Base-by-base conservation (phyloP, 148 eudicot species). In the Silene conica region DNA sequence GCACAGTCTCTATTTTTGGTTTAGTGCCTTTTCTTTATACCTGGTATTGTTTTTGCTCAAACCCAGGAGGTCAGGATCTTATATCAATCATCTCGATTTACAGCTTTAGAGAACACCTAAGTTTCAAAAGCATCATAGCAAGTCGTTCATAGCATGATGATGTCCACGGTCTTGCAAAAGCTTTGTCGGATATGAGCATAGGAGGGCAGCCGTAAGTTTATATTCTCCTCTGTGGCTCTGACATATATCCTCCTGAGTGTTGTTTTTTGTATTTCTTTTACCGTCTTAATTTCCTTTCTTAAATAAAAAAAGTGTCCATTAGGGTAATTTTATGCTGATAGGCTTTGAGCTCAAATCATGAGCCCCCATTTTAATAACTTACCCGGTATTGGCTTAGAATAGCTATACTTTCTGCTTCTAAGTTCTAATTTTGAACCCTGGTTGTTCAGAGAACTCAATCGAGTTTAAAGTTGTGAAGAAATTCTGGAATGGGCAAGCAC, bases 161-260 rank as follows among this genome's bases (percentile, higher is more conserved):
- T 78, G 73, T 88, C 67, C 76, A 76, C 48, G 68, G 83, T 79
- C 96, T 95, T 75, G 99, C 91, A 20, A 87, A 81, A 85, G 88
- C 83, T 61, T 64, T 95, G 46, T 84, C 96, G 73, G 99, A 85
- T 75, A 74, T 86, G 71, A 95, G 96, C 75, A 55, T 80, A 26
- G 99, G 97, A 81, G 89, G 91, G 77, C 99, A 95, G 73, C 88
- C 79, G 99, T 95, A 86, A 87, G 97, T 82, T 79, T 72, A 62
- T 73, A 18, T 59, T 58, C 20, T 54, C 25, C 18, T 60, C n/a
- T n/a, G n/a, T n/a, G n/a, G n/a, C n/a, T n/a, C 3, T 15, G 21
- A 20, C 12, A 20, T 67, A 46, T 18, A 41, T 59, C 73, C 58
- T n/a, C 22, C 26, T 11, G n/a, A 0, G 23, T 18, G 46, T 38